Percentiles rank a stretch among this genome's conserved stretches.
Conservation (phyloP, 306 rosid genomes). For the Citrullus colocynthis region DNA sequence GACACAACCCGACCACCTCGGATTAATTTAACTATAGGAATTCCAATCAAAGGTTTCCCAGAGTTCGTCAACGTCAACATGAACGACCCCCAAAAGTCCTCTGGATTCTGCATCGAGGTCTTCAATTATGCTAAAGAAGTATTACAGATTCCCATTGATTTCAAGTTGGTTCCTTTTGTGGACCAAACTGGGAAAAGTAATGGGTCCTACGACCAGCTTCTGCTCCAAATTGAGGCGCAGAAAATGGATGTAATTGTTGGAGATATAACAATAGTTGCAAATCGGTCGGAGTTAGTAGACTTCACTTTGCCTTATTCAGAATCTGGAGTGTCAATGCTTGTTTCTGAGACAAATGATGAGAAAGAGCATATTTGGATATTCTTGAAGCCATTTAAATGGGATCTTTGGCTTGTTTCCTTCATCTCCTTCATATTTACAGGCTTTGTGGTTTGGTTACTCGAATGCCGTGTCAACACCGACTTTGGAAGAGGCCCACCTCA, state of each 20-base stretch:
- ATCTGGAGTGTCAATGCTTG: background rate
- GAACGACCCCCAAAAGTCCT: background rate
- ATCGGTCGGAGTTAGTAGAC: background rate
- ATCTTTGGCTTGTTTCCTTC: background rate
- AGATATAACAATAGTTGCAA: slow-evolving; percentile 2
- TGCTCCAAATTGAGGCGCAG: background rate
- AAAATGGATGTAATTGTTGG: slow-evolving; percentile 15
- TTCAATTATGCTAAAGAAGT: background rate
- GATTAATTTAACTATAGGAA: background rate
- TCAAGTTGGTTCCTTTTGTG: background rate
- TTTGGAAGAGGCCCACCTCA: background rate
- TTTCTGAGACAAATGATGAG: background rate
- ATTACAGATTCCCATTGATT: background rate
- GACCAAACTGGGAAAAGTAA: background rate
- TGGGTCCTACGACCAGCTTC: background rate
- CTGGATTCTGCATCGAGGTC: background rate
- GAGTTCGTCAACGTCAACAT: background rate
- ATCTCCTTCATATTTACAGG: background rate
- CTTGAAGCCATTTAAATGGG: background rate
- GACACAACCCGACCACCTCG: background rate
- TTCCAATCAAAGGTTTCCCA: background rate
- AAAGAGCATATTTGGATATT: background rate
- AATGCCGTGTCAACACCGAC: background rate
- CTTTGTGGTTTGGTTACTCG: background rate
- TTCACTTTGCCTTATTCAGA: slow-evolving; percentile 9